phyloP scores from a whole-genome alignment of 1,284 basidiomycete genomes.

The Leccinum griseonigrum region DNA sequence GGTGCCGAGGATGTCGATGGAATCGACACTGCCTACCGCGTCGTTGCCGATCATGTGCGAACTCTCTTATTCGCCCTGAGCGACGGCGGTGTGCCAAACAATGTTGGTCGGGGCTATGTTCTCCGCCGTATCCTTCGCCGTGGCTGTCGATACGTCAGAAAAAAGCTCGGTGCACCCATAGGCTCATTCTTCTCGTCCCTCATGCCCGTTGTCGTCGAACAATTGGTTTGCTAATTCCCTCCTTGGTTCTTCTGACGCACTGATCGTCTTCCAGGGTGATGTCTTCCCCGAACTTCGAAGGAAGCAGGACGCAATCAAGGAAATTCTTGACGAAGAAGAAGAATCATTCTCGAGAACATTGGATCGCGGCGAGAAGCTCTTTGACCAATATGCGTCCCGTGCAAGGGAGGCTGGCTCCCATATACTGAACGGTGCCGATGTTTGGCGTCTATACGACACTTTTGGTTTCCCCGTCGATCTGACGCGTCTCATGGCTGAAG shows the following conservation, averaged over 20 bases:
- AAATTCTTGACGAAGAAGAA: conserved; percentile 97
- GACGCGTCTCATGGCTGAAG: conserved; percentile 97
- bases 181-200: conserved; percentile 95
- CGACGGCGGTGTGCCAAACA: conserved; percentile 95
- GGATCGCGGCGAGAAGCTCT: conserved; percentile 95
- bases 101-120: conserved; percentile 95
- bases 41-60: conserved; percentile 95
- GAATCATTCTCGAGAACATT: conserved; percentile 95
- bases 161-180: conserved; percentile 93
- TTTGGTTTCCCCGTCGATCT: conserved; percentile 98
- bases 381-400: conserved; percentile 84
- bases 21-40: conserved; percentile 96
- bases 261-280: conserved; percentile 55
- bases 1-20: conserved; percentile 93
- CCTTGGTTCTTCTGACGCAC: conserved; percentile 7
- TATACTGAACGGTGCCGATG: conserved; percentile 85
- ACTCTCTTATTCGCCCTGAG: conserved; percentile 95
- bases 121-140: conserved; percentile 88
- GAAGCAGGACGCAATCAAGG: conserved; percentile 84
- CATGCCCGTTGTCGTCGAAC: conserved; percentile 85
- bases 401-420: conserved; percentile 66
- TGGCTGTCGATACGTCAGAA: conserved; percentile 92
- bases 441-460: conserved; percentile 98
- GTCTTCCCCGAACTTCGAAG: conserved; percentile 94
- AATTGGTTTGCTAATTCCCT: conserved; percentile 59